Base-by-base conservation (phyloP, 2,329 filamentous ascomycete genomes). In the Fusarium anthophilum region DNA sequence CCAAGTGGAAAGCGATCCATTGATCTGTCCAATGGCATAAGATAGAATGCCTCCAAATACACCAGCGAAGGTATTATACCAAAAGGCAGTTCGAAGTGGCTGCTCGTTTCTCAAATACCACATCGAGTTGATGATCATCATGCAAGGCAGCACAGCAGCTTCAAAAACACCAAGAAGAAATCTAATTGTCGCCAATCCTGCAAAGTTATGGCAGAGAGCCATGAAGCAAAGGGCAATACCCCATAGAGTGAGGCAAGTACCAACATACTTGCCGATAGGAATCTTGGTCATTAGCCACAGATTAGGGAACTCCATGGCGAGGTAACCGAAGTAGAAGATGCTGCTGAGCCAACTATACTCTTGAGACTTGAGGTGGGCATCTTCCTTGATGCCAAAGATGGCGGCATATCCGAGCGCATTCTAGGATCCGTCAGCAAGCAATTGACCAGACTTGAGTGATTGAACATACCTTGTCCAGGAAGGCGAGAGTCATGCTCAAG, bases 331-430 rank as follows among this genome's bases (percentile, higher is more conserved):
- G 75, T 84, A 84, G 53, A 84, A 82, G 48, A 83, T 79, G 17
- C 80, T 81, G 48, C 81, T 78, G 1, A 94, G 84, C 92, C 92
- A 94, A 28, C 87, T 88, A 78, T 91, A 94, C 82, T 93, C 80
- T 48, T 81, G 77, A 47, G 80, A 82, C 5, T 77, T 65, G 39
- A 81, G 78, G 48, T 79, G 45, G 0, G 73, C 63, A 17, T 78
- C 76, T 17, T 76, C 66, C 11, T 75, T 72, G 55, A 78, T 67
- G 1, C 76, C 76, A 12, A 69, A 76, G 4, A 78, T 61, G 7
- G 76, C 76, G 1, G 76, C 76, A 6, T 73, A 73, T 32, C 66
- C 62, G 0, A 73, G 3, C 0, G 71, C 71, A 0, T 48, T 48
- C 45, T 45, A 2, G 43, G 11, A 44, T 24, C 5, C 4, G 11